phyloP scores from a whole-genome alignment of 1,284 basidiomycete species.

The Amylostereum chailletii region DNA sequence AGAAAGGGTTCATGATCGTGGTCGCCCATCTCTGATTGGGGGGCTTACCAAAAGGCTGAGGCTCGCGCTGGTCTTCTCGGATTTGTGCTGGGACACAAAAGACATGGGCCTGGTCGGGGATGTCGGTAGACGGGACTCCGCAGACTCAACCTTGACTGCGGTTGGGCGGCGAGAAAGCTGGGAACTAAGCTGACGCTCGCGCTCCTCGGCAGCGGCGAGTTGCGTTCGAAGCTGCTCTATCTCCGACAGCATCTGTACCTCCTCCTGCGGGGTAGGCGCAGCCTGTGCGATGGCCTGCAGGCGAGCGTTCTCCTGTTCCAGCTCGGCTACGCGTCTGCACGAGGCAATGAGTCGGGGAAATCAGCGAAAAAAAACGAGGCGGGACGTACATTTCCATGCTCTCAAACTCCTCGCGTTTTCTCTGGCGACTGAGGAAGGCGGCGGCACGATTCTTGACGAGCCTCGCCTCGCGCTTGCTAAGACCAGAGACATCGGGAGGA shows the following conservation, averaged over 20 bases:
- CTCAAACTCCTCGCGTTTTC: slow-evolving; percentile 90
- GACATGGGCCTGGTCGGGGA: slow-evolving; percentile 30
- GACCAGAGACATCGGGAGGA: slow-evolving; percentile 80
- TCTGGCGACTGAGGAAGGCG: slow-evolving; percentile 82
- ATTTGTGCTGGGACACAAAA: slow-evolving; percentile 31
- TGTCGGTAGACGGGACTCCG: slow-evolving; percentile 34
- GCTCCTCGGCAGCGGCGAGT: slow-evolving; percentile 54
- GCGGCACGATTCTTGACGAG: slow-evolving; percentile 89
- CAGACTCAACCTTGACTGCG: slow-evolving; percentile 45
- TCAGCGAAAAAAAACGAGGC: slow-evolving; percentile 3
- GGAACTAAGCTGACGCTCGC: slow-evolving; percentile 54
- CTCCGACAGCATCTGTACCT: slow-evolving; percentile 40
- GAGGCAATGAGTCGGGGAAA: slow-evolving; percentile 7
- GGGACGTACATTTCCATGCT: slow-evolving; percentile 72
- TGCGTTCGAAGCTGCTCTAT: slow-evolving; percentile 58
- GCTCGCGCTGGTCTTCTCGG: slow-evolving; percentile 45
- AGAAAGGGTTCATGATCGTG: slow-evolving; percentile 10
- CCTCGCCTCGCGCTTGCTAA: slow-evolving; percentile 84
- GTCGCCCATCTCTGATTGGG: no score
- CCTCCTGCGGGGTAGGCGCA: slow-evolving; percentile 14
- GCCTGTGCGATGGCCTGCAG: slow-evolving; percentile 43
- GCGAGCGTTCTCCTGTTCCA: slow-evolving; percentile 72
- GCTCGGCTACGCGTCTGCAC: slow-evolving; percentile 59
- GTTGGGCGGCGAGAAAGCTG: slow-evolving; percentile 39
- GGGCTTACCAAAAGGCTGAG: slow-evolving; percentile 60